phyloP scores from a whole-genome alignment of 257 asterid genomes.

The Vinca minor region DNA sequence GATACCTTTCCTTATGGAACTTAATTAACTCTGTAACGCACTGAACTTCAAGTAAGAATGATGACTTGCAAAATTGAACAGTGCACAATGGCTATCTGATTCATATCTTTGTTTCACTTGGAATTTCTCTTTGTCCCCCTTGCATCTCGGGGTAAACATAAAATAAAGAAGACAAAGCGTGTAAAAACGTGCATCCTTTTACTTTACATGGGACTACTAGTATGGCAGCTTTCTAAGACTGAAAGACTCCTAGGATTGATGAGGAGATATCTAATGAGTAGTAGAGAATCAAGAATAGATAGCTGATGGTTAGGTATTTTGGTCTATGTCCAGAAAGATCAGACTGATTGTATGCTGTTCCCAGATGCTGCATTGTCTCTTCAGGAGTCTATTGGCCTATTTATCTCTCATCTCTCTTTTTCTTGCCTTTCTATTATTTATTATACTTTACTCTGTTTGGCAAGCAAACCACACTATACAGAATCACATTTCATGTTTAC shows the following conservation, averaged over 20 bases:
- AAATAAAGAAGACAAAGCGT: too few relatives aligned
- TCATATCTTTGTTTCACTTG: too few relatives aligned
- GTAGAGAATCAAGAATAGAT: too few relatives aligned
- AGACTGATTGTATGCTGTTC: background rate
- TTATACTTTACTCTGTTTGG: background rate
- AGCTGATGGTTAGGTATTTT: too few relatives aligned
- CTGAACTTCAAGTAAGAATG: background rate
- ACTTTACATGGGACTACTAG: too few relatives aligned
- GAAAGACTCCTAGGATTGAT: too few relatives aligned
- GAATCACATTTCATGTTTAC: conserved; percentile 10
- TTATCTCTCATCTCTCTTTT: background rate
- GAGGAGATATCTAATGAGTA: too few relatives aligned
- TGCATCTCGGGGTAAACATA: too few relatives aligned
- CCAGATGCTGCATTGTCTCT: background rate
- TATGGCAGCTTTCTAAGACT: too few relatives aligned
- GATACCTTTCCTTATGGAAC: background rate
- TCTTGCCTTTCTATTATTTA: background rate
- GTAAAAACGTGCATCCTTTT: too few relatives aligned
- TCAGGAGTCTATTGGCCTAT: background rate
- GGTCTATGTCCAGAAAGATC: too few relatives aligned
- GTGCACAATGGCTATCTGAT: background rate
- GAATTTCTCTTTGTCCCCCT: too few relatives aligned
- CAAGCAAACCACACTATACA: background rate
- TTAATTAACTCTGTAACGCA: background rate
- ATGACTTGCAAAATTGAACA: background rate